These are phyloP conservation scores for Cylindrotheca closterium DNA, from an alignment of 108 stramenopile species.

Conservation along the genomic window DNA sequence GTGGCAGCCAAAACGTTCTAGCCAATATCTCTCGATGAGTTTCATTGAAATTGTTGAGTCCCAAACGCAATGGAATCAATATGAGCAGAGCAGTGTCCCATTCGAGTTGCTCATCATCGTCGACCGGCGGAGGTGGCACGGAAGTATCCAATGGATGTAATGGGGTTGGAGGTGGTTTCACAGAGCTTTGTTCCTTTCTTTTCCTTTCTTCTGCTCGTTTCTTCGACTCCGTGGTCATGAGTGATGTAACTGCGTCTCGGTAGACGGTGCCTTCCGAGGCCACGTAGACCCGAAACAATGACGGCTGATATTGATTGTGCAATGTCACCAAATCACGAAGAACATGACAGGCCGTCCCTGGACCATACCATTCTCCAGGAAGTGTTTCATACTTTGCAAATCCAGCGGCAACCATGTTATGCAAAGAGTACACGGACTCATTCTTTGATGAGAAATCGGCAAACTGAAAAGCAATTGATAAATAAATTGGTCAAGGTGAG, in stretches of 20 bases:
- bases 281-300: conserved; percentile 66
- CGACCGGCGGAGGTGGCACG: background rate
- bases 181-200: conserved; percentile 1
- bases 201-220: conserved; percentile 14
- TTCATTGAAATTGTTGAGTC: conserved; percentile 61
- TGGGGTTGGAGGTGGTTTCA: conserved; percentile 19
- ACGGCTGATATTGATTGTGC: conserved; percentile 33
- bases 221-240: conserved; percentile 61
- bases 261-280: conserved; percentile 86
- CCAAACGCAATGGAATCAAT: conserved; percentile 77
- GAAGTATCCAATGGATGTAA: conserved; percentile 25
- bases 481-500: too few species aligned
- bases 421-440: conserved; percentile 63
- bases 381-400: conserved; percentile 65
- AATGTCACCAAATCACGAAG: conserved; percentile 69
- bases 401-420: conserved; percentile 87
- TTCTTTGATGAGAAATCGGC: conserved; percentile 70
- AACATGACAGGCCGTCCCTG: conserved; percentile 80
- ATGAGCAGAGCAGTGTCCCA: conserved; percentile 77
- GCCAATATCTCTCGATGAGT: conserved; percentile 52
- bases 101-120: conserved; percentile 17
- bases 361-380: conserved; percentile 92
- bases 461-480: too few species aligned
- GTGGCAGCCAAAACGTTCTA: conserved; percentile 62
- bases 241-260: conserved; percentile 55